Conservation (phyloP, 2,329 filamentous ascomycete genomes). For the Chalaropsis thielavioides region DNA sequence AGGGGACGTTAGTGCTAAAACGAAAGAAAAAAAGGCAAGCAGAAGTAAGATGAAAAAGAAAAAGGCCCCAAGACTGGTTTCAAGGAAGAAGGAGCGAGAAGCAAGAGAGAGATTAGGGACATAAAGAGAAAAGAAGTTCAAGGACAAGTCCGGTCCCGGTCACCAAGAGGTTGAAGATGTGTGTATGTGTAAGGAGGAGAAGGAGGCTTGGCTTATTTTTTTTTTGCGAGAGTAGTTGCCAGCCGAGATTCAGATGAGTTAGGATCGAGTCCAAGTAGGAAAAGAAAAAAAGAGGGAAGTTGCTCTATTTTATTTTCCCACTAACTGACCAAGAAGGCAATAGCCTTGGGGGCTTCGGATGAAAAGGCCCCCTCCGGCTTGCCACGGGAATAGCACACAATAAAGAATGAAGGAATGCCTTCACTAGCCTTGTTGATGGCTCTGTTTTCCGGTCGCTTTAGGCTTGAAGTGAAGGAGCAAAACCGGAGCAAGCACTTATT, state of each 20-base stretch:
- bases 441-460: neutral
- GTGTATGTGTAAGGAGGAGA: too few species aligned
- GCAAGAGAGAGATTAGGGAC: neutral
- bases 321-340: neutral
- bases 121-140: neutral
- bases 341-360: neutral
- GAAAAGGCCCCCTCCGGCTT: neutral
- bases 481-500: neutral
- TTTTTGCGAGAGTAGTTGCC: neutral
- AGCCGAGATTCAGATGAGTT: neutral
- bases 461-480: neutral
- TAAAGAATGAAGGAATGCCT: slow-evolving; percentile 1
- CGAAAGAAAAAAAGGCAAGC: neutral
- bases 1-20: neutral
- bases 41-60: neutral
- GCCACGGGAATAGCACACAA: neutral
- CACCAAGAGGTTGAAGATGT: neutral
- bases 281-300: neutral
- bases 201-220: neutral
- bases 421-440: neutral
- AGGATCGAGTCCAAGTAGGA: neutral
- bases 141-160: neutral
- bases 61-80: too few species aligned
- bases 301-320: neutral
- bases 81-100: neutral